A percentile compares a stretch with the other conserved stretches of the same genome.
These are phyloP conservation scores for Salix dunnii DNA, from an alignment of 345 rosid genomes.

Conservation along the genomic window DNA sequence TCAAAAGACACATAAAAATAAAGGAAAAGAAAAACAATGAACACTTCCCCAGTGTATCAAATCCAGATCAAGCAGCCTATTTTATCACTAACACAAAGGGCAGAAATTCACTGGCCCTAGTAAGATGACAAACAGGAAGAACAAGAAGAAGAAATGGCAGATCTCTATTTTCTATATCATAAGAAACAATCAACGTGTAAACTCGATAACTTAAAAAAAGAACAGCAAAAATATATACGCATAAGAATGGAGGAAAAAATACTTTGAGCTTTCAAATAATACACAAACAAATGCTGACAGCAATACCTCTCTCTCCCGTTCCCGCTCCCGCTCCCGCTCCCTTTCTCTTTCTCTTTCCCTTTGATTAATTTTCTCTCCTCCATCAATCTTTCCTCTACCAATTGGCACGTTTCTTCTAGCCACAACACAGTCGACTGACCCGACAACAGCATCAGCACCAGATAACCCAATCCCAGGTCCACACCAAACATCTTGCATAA, in stretches of 20 bases:
- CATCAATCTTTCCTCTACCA: conserved; percentile 66
- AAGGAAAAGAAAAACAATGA: neutral
- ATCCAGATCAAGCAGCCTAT: neutral
- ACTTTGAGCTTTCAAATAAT: neutral
- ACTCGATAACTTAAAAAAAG: neutral
- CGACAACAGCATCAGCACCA: conserved; percentile 60
- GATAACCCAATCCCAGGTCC: conserved; percentile 89
- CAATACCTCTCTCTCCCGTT: conserved; percentile 26
- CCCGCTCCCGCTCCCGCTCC: conserved; percentile 13
- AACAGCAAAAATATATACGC: neutral
- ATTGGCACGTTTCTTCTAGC: conserved; percentile 44
- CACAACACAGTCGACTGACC: conserved; percentile 56
- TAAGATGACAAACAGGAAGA: neutral
- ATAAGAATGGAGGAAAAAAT: neutral
- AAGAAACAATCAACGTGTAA: neutral
- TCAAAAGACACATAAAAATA: neutral
- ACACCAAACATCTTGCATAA: conserved; percentile 76
- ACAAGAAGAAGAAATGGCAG: neutral
- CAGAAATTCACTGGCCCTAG: neutral
- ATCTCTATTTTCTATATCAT: neutral
- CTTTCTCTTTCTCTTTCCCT: conserved; percentile 23
- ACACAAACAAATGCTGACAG: neutral
- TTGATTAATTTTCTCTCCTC: conserved; percentile 40
- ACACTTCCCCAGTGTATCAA: neutral
- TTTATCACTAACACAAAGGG: too few species aligned